Base-by-base conservation (phyloP, 2,329 filamentous ascomycete species). In the Diaporthe velutina region DNA sequence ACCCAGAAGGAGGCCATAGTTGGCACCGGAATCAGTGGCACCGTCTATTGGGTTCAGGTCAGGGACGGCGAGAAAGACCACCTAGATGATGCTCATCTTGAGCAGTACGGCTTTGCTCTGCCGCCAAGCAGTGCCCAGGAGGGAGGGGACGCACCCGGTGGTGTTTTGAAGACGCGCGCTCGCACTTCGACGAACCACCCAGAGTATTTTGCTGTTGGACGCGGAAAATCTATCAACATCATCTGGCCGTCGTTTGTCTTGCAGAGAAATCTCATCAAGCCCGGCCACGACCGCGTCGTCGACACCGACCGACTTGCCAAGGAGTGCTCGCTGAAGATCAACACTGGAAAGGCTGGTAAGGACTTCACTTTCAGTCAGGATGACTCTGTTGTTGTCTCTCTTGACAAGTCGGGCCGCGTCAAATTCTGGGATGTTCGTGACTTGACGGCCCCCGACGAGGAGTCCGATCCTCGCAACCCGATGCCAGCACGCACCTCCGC, bases 351-450 rank as follows among this genome's bases (percentile, higher is more conserved):
- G 87, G 96, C 97, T 78, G 97, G 96, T 77, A 99, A 99, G 84
- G 97, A 99, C 83, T 99, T 99, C 83, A 94, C 93, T 61, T 99
- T 99, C 85, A 98, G 96, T 83, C 96, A 98, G 83, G 97, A 99
- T 83, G 97, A 99, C 83, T 94, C 93, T 2, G 93, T 96, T 54
- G 95, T 99, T 79, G 96, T 97, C 61, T 98, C 96, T 66, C 91
- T 99, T 70, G 97, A 99, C 84, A 99, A 99, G 87, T 96, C 95
- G 75, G 97, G 97, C 64, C 93, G 95, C 76, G 93, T 98, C 85
- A 97, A 98, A 84, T 98, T 99, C 88, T 99, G 97, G 97, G 97
- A 99, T 83, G 95, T 98, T 78, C 94, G 94, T 75, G 91, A 94
- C 76, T 89, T 98, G 73, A 93, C 89, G 2, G 86, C 88, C 25